phyloP scores from a whole-genome alignment of 106 monocot species.

The Agapanthus africanus region DNA sequence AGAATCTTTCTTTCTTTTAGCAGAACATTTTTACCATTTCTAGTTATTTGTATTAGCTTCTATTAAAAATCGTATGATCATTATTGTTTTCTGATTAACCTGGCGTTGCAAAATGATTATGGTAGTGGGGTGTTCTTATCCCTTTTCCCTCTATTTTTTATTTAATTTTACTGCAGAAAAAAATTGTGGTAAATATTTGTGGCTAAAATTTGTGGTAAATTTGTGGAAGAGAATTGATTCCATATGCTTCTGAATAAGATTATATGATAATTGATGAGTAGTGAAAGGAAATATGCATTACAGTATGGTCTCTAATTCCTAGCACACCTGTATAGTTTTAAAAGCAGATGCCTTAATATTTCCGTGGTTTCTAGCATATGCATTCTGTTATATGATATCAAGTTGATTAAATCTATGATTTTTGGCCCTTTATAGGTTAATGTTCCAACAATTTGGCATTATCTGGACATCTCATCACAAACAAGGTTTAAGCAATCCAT shows the following conservation, averaged over 20 bases:
- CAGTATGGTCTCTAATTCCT: background rate
- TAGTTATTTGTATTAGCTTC: background rate
- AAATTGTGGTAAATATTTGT: background rate
- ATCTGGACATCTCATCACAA: background rate
- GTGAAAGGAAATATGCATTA: background rate
- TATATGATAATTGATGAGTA: background rate
- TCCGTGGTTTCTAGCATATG: background rate
- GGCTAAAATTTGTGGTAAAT: background rate
- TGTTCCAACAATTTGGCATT: background rate
- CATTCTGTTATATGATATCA: background rate
- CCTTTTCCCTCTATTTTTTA: background rate
- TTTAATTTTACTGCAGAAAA: background rate
- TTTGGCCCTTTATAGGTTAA: background rate
- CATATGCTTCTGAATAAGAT: background rate
- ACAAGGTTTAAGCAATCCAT: background rate
- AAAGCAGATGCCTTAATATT: background rate
- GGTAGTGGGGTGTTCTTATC: background rate
- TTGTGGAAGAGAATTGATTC: background rate
- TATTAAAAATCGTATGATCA: background rate
- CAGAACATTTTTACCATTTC: background rate
- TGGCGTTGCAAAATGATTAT: background rate
- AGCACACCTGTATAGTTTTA: background rate
- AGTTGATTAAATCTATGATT: background rate
- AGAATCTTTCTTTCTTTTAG: too few relatives aligned
- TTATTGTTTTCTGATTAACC: constrained; percentile 3